A percentile compares a stretch with the other conserved stretches of the same genome.
Evolutionary conservation across 2,329 filamentous ascomycete genomes (phyloP).

Genomic region (Ascochyta rabiei): DNA sequence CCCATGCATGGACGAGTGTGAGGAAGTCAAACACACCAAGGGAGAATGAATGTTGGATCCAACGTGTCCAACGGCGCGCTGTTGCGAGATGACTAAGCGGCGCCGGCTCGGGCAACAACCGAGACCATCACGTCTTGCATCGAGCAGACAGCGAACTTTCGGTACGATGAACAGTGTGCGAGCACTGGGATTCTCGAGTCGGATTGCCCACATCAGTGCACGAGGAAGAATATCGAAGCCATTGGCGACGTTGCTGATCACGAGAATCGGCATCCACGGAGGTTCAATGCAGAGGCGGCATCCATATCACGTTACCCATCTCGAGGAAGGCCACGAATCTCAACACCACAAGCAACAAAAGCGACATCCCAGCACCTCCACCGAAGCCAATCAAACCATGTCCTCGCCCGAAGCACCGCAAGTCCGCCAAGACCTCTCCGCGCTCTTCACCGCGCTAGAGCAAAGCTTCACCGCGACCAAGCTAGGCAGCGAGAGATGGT

Average conservation of each 20-base stretch:
- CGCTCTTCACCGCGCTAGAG: constrained; percentile 1
- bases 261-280: too few species aligned
- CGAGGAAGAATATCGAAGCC: background rate
- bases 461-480: constrained; percentile 34
- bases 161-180: background rate
- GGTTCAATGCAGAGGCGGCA: too few species aligned
- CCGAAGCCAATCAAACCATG: background rate
- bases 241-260: too few species aligned
- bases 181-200: too few species aligned
- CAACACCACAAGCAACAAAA: background rate
- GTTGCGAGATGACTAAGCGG: constrained; percentile 2
- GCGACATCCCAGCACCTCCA: too few species aligned
- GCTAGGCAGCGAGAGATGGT: constrained; percentile 55
- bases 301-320: too few species aligned
- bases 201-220: background rate
- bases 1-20: too few species aligned
- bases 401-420: background rate
- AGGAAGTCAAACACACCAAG: too few species aligned
- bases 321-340: too few species aligned
- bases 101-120: background rate
- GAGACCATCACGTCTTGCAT: background rate
- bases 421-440: background rate
- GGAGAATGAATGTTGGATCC: background rate
- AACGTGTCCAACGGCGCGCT: background rate
- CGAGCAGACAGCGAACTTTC: too few species aligned